A percentile compares a stretch with the other conserved stretches of the same genome.
Evolutionary conservation across 257 asterid genomes (phyloP).

Genomic region (Phtheirospermum japonicum): DNA sequence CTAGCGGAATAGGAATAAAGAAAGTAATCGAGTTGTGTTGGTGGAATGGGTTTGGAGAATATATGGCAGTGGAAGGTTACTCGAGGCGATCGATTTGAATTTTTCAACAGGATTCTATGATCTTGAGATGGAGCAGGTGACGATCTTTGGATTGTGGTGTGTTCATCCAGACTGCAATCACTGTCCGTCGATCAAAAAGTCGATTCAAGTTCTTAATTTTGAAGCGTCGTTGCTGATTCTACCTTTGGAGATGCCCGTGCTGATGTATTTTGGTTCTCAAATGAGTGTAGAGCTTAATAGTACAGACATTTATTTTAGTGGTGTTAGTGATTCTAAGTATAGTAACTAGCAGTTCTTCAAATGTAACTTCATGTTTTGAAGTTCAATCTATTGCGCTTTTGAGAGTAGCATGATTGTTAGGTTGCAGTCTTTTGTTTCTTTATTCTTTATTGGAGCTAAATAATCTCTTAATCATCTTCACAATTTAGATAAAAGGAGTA

Average conservation of each 20-base stretch:
- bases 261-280: slow-evolving; percentile 17
- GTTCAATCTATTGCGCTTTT: neutral
- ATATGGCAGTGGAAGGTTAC: neutral
- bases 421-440: too few species aligned
- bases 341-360: neutral
- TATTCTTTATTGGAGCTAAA: too few species aligned
- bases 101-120: neutral
- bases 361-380: neutral
- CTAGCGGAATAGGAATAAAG: too few species aligned
- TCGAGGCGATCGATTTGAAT: slow-evolving; percentile 19
- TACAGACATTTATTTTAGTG: neutral
- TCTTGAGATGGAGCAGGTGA: slow-evolving; percentile 16
- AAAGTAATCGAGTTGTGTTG: neutral
- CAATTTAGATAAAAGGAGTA: too few species aligned
- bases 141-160: too few species aligned
- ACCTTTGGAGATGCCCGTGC: slow-evolving; percentile 35
- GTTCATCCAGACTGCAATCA: slow-evolving; percentile 8
- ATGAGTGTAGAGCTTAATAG: neutral
- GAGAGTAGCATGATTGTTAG: too few species aligned
- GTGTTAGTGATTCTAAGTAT: neutral
- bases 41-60: slow-evolving; percentile 24
- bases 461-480: too few species aligned
- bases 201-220: slow-evolving; percentile 21
- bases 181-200: slow-evolving; percentile 30
- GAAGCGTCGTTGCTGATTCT: slow-evolving; percentile 26